These are phyloP conservation scores for Chlorella sp. DNA, from an alignment of 139 green algal species.

Conservation along the genomic window DNA sequence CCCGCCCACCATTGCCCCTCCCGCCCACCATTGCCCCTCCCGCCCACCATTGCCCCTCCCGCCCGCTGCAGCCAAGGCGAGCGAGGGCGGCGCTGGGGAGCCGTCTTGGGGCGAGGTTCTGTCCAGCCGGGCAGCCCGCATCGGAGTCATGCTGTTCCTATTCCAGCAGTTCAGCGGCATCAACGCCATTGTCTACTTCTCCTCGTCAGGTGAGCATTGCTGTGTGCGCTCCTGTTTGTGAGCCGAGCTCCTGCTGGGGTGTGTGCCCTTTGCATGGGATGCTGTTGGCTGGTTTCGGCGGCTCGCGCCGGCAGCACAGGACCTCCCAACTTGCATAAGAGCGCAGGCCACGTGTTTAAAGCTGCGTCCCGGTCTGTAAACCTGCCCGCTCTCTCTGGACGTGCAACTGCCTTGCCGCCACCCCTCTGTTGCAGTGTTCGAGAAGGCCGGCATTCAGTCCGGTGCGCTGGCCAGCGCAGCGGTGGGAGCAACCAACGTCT, in stretches of 20 bases:
- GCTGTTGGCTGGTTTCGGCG: no score
- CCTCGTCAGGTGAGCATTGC: neutral
- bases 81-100: neutral
- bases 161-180: constrained; percentile 97
- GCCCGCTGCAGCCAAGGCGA: neutral
- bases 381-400: no score
- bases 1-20: no score
- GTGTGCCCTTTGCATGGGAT: no score
- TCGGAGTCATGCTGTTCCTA: constrained; percentile 84
- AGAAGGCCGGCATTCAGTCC: constrained; percentile 85
- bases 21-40: neutral
- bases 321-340: neutral
- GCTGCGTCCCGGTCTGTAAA: no score
- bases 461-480: constrained; percentile 88
- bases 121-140: constrained; percentile 50
- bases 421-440: constrained; percentile 79
- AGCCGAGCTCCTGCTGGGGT: neutral
- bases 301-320: neutral
- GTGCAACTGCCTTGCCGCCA: constrained; percentile 92
- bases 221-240: constrained; percentile 13
- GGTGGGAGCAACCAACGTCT: constrained; percentile 91
- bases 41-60: neutral
- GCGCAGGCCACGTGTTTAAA: constrained; percentile 82
- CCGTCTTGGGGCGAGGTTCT: constrained; percentile 61
- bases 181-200: constrained; percentile 65